Conservation (phyloP, 2,329 filamentous ascomycete genomes). For the Sporothrix globosa region DNA sequence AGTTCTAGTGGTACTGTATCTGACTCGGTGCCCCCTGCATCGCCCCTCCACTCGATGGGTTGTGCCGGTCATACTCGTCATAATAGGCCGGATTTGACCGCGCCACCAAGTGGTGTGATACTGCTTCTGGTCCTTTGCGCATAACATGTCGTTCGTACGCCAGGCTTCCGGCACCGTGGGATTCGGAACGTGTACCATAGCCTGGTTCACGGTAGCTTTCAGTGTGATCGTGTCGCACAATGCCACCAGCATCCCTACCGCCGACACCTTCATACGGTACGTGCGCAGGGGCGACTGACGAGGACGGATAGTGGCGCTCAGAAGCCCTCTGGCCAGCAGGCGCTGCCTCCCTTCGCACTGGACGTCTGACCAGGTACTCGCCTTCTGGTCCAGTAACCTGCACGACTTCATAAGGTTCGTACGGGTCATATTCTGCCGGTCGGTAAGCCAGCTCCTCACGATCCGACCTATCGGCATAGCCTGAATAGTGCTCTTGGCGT, state of each 20-base stretch:
- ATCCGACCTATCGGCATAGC: slow-evolving; percentile 41
- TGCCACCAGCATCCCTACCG: background rate
- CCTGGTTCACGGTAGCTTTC: background rate
- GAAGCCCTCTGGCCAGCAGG: background rate
- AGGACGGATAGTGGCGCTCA: slow-evolving; percentile 30
- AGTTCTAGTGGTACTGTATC: slow-evolving; percentile 32
- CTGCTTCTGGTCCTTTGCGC: background rate
- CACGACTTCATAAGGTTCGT: slow-evolving; percentile 53
- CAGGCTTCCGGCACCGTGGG: no score
- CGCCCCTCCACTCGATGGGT: slow-evolving; percentile 1
- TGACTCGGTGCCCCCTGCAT: slow-evolving; percentile 25
- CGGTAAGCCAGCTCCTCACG: background rate
- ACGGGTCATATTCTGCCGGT: slow-evolving; percentile 43
- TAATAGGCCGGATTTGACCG: slow-evolving; percentile 39
- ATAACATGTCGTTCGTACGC: background rate
- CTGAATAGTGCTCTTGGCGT: slow-evolving; percentile 42
- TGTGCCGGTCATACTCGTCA: slow-evolving; percentile 52
- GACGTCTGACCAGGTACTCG: slow-evolving; percentile 53
- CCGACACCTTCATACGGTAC: background rate
- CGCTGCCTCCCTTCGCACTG: slow-evolving; percentile 38
- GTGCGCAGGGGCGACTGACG: background rate
- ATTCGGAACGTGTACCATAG: background rate
- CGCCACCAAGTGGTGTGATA: background rate
- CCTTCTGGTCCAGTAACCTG: slow-evolving; percentile 51
- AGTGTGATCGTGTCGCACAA: background rate